These are phyloP conservation scores for Styphnolobium japonicum DNA, from an alignment of 306 rosid genomes.

Conservation along the genomic window DNA sequence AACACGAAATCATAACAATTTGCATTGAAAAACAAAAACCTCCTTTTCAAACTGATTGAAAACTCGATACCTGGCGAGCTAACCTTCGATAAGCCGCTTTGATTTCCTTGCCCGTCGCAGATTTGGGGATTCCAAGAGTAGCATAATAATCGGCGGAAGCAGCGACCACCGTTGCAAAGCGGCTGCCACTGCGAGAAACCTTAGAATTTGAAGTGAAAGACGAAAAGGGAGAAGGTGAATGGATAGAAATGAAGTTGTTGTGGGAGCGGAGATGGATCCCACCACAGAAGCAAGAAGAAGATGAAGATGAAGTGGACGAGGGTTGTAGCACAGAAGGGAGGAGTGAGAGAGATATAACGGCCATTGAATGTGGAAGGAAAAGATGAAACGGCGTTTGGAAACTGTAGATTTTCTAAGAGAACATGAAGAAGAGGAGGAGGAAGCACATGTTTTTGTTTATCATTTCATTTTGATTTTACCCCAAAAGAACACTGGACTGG, in stretches of 20 bases:
- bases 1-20: background rate
- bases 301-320: conserved; percentile 37
- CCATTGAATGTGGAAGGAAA: conserved; percentile 45
- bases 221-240: conserved; percentile 24
- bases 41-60: background rate
- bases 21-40: background rate
- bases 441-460: conserved; percentile 20
- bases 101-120: conserved; percentile 77
- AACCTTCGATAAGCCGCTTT: conserved; percentile 91
- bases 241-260: conserved; percentile 43
- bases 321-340: conserved; percentile 45
- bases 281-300: conserved; percentile 40
- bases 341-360: conserved; percentile 50
- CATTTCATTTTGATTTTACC: too few species aligned
- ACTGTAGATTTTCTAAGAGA: conserved; percentile 3
- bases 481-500: too few species aligned
- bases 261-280: conserved; percentile 49
- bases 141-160: conserved; percentile 86
- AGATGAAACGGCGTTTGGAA: background rate
- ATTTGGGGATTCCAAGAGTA: conserved; percentile 84
- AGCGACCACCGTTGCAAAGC: conserved; percentile 44
- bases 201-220: conserved; percentile 28
- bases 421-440: background rate
- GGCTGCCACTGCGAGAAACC: conserved; percentile 36
- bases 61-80: conserved; percentile 87